phyloP scores from a whole-genome alignment of 1,284 basidiomycete genomes.

The Tilletia indica region DNA sequence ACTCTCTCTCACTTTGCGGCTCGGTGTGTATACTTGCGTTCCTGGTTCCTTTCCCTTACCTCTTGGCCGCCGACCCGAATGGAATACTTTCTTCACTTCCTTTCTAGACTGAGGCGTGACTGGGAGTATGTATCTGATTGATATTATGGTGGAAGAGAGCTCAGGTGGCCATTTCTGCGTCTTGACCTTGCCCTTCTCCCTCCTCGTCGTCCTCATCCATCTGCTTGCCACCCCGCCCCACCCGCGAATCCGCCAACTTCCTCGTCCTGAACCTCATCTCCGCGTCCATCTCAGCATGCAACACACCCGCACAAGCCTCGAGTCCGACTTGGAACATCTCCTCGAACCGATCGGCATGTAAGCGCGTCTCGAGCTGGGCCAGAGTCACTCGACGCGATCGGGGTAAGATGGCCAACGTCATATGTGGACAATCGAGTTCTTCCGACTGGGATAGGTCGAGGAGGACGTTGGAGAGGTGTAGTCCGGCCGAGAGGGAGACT shows the following conservation, averaged over 20 bases:
- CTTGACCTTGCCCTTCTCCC: no score
- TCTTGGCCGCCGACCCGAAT: no score
- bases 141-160: no score
- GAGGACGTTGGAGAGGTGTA: slow-evolving; percentile 56
- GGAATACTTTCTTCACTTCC: not conserved
- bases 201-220: not conserved
- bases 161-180: not conserved
- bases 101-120: not conserved
- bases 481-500: slow-evolving; percentile 67
- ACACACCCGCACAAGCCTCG: slow-evolving; percentile 69
- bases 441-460: slow-evolving; percentile 84
- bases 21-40: no score
- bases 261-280: slow-evolving; percentile 69
- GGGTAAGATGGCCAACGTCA: slow-evolving; percentile 85
- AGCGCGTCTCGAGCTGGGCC: slow-evolving; percentile 87
- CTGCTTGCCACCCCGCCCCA: not conserved
- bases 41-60: no score
- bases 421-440: slow-evolving; percentile 81
- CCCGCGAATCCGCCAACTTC: slow-evolving; percentile 7
- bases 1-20: not conserved
- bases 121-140: no score
- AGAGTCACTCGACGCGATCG: slow-evolving; percentile 76
- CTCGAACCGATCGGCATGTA: slow-evolving; percentile 87
- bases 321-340: slow-evolving; percentile 78
- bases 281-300: slow-evolving; percentile 80